Evolutionary conservation across 495 filamentous ascomycete genomes (phyloP).

Genomic region (Lasiosphaeria miniovina): DNA sequence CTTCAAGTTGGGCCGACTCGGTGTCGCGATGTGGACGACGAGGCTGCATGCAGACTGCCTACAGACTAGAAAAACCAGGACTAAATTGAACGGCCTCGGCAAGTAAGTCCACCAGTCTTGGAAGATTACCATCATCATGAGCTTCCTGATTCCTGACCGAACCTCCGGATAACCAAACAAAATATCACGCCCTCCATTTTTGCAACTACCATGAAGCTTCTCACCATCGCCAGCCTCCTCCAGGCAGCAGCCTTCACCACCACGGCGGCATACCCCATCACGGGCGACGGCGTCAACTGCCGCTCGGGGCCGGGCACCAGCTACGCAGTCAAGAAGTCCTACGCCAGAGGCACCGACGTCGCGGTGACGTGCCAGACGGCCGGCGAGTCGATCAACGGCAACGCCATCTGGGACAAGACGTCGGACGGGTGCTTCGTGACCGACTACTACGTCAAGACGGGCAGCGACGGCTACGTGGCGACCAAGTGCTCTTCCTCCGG

Average conservation of each 20-base stretch:
- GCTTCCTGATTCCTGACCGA: not conserved
- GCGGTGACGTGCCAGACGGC: constrained; percentile 26
- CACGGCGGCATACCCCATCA: constrained; percentile 18
- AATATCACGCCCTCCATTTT: not conserved
- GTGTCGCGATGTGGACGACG: not conserved
- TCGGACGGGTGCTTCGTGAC: constrained; percentile 28
- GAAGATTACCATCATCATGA: not conserved
- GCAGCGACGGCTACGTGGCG: constrained; percentile 23
- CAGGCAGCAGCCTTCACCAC: not conserved
- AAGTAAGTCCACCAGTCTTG: too few relatives aligned
- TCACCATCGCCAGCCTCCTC: constrained; percentile 10
- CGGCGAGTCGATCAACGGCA: constrained; percentile 19
- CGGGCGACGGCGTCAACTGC: constrained; percentile 23
- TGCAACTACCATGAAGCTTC: constrained; percentile 17
- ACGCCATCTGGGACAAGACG: constrained; percentile 34
- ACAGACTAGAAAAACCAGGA: too few relatives aligned
- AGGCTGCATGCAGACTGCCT: not conserved
- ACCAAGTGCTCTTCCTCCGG: constrained; percentile 2
- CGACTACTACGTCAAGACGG: constrained; percentile 30
- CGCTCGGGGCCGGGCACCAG: constrained; percentile 24
- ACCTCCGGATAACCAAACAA: not conserved
- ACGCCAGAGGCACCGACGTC: constrained; percentile 22
- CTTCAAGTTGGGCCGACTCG: not conserved
- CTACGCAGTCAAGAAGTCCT: constrained; percentile 20
- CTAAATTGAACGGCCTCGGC: too few relatives aligned